Evolutionary conservation across 2,329 filamentous ascomycete species (phyloP).

Genomic region (Domatiomyces catenatus): DNA sequence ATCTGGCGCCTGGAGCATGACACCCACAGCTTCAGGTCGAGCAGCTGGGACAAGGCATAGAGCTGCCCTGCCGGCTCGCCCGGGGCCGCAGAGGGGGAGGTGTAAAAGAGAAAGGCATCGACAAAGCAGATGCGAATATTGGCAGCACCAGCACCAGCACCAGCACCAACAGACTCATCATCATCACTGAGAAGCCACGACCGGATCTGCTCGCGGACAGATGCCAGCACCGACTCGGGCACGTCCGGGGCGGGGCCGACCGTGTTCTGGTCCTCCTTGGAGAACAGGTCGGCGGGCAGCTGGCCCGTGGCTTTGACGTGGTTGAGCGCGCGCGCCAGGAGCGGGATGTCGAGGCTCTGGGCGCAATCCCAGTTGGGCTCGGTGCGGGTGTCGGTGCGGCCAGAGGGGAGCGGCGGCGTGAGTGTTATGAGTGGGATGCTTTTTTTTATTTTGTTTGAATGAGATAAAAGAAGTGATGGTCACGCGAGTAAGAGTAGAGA

Average conservation of each 20-base stretch:
- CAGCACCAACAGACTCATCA: neutral
- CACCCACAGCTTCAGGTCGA: constrained; percentile 69
- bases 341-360: constrained; percentile 56
- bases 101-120: constrained; percentile 79
- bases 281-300: constrained; percentile 34
- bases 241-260: constrained; percentile 29
- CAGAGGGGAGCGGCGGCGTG: constrained; percentile 24
- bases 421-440: constrained; percentile 34
- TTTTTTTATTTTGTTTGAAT: too few species aligned
- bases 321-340: constrained; percentile 49
- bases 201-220: constrained; percentile 12
- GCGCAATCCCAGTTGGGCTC: constrained; percentile 87
- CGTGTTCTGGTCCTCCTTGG: constrained; percentile 45
- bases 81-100: constrained; percentile 22
- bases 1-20: constrained; percentile 45
- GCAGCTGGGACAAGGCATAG: constrained; percentile 23
- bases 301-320: constrained; percentile 54
- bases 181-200: constrained; percentile 17
- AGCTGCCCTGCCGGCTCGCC: neutral
- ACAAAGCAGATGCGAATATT: constrained; percentile 48
- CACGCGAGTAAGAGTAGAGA: neutral
- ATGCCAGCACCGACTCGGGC: constrained; percentile 15
- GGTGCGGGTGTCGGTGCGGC: constrained; percentile 23
- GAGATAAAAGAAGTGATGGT: neutral
- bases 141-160: constrained; percentile 6